Evolutionary conservation across 2,329 filamentous ascomycete species (phyloP).

Genomic region (Metarhizium humberi): DNA sequence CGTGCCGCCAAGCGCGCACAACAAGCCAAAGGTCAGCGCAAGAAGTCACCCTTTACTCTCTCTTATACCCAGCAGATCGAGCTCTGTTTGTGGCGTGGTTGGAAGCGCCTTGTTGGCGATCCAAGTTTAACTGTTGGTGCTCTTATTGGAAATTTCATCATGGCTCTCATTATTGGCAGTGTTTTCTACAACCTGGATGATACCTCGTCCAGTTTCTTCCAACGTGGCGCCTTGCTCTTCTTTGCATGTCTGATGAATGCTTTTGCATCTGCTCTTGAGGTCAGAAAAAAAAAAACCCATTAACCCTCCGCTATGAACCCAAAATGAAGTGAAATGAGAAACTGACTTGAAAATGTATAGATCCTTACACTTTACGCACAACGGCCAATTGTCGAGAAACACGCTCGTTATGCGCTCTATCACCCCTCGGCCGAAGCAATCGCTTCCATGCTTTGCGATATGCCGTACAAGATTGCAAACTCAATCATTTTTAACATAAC

Average conservation of each 20-base stretch:
- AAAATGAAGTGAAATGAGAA: not conserved
- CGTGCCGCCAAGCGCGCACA: conserved; percentile 43
- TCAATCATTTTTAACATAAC: conserved; percentile 67
- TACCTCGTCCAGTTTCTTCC: conserved; percentile 65
- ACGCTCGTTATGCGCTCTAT: conserved; percentile 76
- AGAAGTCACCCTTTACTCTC: conserved; percentile 73
- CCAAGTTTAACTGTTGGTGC: conserved; percentile 62
- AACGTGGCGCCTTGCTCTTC: conserved; percentile 72
- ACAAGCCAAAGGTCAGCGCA: conserved; percentile 49
- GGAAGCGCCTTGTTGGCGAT: conserved; percentile 67
- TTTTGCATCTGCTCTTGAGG: conserved; percentile 69
- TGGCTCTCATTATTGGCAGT: conserved; percentile 68
- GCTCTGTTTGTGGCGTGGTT: conserved; percentile 75
- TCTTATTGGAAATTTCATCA: conserved; percentile 61
- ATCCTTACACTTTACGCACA: conserved; percentile 82
- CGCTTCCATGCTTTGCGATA: conserved; percentile 74
- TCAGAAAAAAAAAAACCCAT: conserved; percentile 15
- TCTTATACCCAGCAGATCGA: conserved; percentile 66
- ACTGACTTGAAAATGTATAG: conserved; percentile 20
- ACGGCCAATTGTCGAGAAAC: conserved; percentile 87
- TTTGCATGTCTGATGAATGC: conserved; percentile 83
- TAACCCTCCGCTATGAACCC: too few relatives aligned
- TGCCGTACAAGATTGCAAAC: conserved; percentile 71
- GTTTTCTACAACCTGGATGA: conserved; percentile 70
- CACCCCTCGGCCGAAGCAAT: conserved; percentile 85